phyloP scores from a whole-genome alignment of 352 stramenopile genomes.

The Globisporangium acanthophoron region DNA sequence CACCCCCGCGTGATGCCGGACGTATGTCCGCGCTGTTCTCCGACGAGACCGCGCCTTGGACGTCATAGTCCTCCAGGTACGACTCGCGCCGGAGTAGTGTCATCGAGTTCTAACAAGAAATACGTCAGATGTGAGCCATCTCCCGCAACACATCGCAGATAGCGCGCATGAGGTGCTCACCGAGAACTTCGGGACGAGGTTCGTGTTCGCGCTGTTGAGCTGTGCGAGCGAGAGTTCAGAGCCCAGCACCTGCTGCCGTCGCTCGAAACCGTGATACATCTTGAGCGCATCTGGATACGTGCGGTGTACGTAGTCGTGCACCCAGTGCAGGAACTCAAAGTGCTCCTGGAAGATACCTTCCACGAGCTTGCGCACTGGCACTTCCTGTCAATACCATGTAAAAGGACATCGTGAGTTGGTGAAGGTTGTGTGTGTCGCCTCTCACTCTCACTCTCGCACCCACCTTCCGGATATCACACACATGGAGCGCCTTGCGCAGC shows the following conservation, averaged over 20 bases:
- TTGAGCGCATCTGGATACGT: constrained; percentile 54
- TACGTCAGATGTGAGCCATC: neutral
- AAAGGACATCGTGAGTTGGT: neutral
- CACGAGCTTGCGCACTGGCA: constrained; percentile 59
- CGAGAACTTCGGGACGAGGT: constrained; percentile 58
- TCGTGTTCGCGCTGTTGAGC: constrained; percentile 38
- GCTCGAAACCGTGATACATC: constrained; percentile 50
- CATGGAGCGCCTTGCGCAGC: constrained; percentile 45
- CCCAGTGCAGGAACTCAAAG: constrained; percentile 80
- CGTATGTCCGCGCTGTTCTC: neutral
- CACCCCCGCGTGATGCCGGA: neutral
- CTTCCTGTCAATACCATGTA: constrained; percentile 28
- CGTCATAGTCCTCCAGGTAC: constrained; percentile 7
- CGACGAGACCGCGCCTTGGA: neutral
- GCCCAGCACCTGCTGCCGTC: constrained; percentile 39
- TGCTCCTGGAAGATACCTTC: constrained; percentile 75
- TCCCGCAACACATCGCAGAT: neutral
- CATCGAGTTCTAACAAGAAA: constrained; percentile 23
- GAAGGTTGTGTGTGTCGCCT: neutral
- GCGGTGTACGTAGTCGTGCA: constrained; percentile 76
- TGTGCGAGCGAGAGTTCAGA: constrained; percentile 22
- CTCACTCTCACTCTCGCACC: neutral
- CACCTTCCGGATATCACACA: constrained; percentile 64
- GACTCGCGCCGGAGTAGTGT: constrained; percentile 17
- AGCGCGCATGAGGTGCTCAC: constrained; percentile 1